Percentiles rank a stretch among this genome's conserved stretches.
Evolutionary conservation across 768 basidiomycete species (phyloP).

Genomic region (Pulveroboletus sp.): DNA sequence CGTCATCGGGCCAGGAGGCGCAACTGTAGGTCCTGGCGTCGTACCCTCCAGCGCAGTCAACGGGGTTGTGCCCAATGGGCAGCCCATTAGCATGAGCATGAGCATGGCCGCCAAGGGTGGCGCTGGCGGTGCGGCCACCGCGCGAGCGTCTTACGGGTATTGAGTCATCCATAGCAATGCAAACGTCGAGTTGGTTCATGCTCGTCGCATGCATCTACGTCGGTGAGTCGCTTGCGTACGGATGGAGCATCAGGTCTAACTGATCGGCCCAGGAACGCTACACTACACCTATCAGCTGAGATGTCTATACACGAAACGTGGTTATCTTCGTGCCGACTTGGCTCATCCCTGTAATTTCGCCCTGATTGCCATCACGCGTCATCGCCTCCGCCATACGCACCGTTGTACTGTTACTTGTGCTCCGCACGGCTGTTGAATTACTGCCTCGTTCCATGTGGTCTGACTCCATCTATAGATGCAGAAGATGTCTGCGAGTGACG

Average conservation of each 20-base stretch:
- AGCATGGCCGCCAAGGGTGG: conserved; percentile 37
- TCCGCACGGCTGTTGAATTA: conserved; percentile 1
- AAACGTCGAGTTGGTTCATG: conserved; percentile 1
- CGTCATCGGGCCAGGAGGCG: conserved; percentile 42
- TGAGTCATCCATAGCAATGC: conserved; percentile 15
- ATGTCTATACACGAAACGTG: conserved; percentile 17
- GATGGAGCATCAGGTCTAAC: not conserved
- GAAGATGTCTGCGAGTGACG: conserved; percentile 16
- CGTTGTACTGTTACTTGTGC: conserved; percentile 10
- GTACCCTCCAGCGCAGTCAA: conserved; percentile 26
- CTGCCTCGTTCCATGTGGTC: conserved; percentile 4
- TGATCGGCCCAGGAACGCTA: conserved; percentile 13
- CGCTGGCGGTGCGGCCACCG: conserved; percentile 26
- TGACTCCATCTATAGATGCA: conserved; percentile 18
- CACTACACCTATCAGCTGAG: conserved; percentile 11
- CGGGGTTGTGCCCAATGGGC: conserved; percentile 27
- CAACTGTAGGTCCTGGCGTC: conserved; percentile 28
- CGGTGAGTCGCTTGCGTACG: conserved; percentile 11
- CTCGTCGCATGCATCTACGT: conserved; percentile 7
- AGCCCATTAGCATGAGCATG: conserved; percentile 42
- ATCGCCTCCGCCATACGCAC: conserved; percentile 7
- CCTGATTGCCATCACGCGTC: conserved; percentile 11
- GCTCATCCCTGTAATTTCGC: conserved; percentile 16
- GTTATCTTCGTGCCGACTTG: conserved; percentile 15
- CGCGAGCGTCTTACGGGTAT: conserved; percentile 40